Evolutionary conservation across 1,284 basidiomycete species (phyloP).

Genomic region (Leccinum solheimii): DNA sequence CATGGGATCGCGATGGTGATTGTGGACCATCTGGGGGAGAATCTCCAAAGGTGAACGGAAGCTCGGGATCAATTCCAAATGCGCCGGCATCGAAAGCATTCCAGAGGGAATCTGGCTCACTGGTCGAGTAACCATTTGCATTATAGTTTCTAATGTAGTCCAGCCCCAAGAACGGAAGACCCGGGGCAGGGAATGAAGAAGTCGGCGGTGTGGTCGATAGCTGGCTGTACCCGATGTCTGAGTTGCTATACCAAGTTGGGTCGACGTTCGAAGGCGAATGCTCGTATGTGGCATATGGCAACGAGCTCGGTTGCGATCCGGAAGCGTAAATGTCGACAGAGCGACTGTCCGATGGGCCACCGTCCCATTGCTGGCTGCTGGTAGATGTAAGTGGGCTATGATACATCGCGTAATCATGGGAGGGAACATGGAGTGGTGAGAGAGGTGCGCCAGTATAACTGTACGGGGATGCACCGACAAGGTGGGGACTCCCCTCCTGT

Average conservation of each 20-base stretch:
- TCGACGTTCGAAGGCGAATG: conserved; percentile 49
- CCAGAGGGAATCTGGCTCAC: conserved; percentile 69
- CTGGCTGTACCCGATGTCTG: conserved; percentile 42
- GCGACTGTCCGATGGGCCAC: conserved; percentile 37
- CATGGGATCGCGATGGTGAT: conserved; percentile 27
- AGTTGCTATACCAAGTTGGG: conserved; percentile 45
- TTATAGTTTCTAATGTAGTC: conserved; percentile 78
- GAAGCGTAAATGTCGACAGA: conserved; percentile 45
- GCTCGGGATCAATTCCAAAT: conserved; percentile 72
- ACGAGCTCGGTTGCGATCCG: conserved; percentile 38
- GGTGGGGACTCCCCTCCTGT: conserved; percentile 48
- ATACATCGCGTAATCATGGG: conserved; percentile 56
- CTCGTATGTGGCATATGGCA: conserved; percentile 41
- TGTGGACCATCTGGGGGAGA: conserved; percentile 33
- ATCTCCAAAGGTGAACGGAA: conserved; percentile 60
- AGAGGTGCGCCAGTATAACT: conserved; percentile 48
- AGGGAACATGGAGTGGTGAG: conserved; percentile 48
- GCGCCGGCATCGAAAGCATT: conserved; percentile 70
- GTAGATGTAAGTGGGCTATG: conserved; percentile 42
- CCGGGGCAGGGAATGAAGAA: conserved; percentile 62
- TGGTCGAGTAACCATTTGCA: conserved; percentile 41
- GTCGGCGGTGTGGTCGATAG: conserved; percentile 58
- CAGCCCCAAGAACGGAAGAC: conserved; percentile 75
- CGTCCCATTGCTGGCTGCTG: conserved; percentile 47
- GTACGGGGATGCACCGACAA: conserved; percentile 38